Conservation (phyloP, 768 basidiomycete species). For the Ramaria rubella region DNA sequence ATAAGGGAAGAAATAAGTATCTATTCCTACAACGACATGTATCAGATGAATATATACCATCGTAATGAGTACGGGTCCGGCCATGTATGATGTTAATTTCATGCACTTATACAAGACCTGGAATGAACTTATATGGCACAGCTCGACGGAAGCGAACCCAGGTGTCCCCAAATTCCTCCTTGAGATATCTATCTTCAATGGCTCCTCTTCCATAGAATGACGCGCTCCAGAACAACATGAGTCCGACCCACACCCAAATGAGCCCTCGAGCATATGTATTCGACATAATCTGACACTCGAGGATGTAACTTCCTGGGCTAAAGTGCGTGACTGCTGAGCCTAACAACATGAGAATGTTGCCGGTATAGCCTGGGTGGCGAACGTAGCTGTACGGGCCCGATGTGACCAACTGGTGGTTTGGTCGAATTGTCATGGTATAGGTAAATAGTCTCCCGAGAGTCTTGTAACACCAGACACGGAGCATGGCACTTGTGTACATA, state of each 20-base stretch:
- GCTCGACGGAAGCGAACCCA: constrained; percentile 22
- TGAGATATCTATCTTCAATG: not conserved
- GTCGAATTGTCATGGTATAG: constrained; percentile 14
- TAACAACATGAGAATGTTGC: not conserved
- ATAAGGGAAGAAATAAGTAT: no score
- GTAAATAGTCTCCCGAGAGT: constrained; percentile 17
- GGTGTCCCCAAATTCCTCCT: constrained; percentile 13
- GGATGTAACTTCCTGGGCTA: not conserved
- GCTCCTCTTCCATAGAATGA: not conserved
- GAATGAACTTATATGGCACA: constrained; percentile 21
- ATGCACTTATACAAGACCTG: constrained; percentile 1
- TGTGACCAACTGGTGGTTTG: constrained; percentile 22
- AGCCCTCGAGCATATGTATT: not conserved
- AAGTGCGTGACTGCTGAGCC: not conserved
- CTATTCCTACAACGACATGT: no score
- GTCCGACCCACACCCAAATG: not conserved
- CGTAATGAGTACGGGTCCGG: no score
- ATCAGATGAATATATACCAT: no score
- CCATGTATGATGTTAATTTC: no score
- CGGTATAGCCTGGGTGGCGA: constrained; percentile 20
- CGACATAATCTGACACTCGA: no score
- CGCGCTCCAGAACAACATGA: not conserved
- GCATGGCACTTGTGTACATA: no score
- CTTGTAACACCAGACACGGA: constrained; percentile 9
- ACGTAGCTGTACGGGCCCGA: constrained; percentile 16